Evolutionary conservation across 225 moss, liverwort and hornwort species (phyloP).

Genomic region (Climacium dendroides): DNA sequence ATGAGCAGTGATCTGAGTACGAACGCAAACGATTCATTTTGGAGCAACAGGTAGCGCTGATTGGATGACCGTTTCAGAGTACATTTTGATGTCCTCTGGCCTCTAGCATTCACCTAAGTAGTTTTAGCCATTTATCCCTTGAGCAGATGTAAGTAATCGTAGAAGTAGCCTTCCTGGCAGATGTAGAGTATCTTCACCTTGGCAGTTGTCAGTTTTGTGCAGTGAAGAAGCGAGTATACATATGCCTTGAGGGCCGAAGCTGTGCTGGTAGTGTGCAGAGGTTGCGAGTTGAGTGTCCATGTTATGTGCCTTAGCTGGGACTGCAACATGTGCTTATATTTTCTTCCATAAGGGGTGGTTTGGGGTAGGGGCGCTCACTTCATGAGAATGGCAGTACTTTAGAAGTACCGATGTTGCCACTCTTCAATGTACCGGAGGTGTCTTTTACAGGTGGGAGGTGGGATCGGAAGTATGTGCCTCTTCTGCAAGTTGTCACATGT

Average conservation of each 20-base stretch:
- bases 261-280: background rate
- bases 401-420: background rate
- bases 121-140: background rate
- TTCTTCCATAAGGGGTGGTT: background rate
- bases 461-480: background rate
- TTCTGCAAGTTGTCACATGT: background rate
- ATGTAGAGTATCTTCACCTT: background rate
- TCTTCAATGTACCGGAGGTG: background rate
- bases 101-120: background rate
- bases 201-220: background rate
- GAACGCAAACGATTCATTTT: background rate
- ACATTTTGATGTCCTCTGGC: background rate
- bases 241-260: background rate
- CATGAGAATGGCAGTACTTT: background rate
- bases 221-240: background rate
- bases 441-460: background rate
- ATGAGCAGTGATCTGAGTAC: constrained; percentile 14
- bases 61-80: background rate
- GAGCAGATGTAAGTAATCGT: background rate
- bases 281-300: background rate
- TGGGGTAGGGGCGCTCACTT: background rate
- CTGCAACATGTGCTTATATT: background rate
- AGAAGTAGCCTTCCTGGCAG: background rate
- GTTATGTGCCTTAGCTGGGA: background rate
- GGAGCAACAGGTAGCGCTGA: background rate